Percentiles rank a stretch among this genome's conserved stretches.
These are phyloP conservation scores for Spatholobus suberectus DNA, from an alignment of 306 rosid species.

Conservation along the genomic window DNA sequence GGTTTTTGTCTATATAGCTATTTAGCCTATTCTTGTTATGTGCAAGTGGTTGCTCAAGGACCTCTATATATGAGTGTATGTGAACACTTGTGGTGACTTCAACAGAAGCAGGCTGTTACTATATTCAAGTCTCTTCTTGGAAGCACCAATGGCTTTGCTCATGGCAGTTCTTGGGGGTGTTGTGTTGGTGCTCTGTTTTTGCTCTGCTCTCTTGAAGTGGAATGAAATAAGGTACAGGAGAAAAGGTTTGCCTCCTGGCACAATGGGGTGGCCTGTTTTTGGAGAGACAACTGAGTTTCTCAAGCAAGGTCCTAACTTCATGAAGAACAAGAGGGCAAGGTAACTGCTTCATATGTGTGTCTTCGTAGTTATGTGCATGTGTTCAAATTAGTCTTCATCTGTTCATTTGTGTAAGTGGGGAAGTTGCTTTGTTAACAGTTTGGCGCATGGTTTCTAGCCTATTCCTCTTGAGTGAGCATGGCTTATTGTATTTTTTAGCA, in stretches of 20 bases:
- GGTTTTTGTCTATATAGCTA: constrained; percentile 55
- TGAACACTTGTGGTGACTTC: constrained; percentile 40
- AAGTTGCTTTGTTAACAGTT: background rate
- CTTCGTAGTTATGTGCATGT: constrained; percentile 9
- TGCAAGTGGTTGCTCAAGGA: constrained; percentile 54
- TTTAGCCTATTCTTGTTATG: constrained; percentile 34
- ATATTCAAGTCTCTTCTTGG: constrained; percentile 40
- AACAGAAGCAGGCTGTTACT: constrained; percentile 42
- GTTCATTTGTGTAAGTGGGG: background rate
- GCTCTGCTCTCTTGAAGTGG: constrained; percentile 88
- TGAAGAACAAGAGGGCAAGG: constrained; percentile 94
- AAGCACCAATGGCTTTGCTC: constrained; percentile 77
- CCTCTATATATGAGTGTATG: constrained; percentile 63
- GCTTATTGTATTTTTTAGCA: background rate
- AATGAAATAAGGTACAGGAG: constrained; percentile 72
- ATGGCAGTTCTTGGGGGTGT: constrained; percentile 47
- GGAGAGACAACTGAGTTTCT: constrained; percentile 99
- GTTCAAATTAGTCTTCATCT: background rate
- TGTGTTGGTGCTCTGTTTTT: constrained; percentile 73
- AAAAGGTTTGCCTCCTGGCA: constrained; percentile 90
- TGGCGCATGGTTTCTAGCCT: constrained; percentile 10
- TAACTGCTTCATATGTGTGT: constrained; percentile 34
- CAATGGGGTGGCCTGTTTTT: constrained; percentile 99
- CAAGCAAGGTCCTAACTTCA: constrained; percentile 94
- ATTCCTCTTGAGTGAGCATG: background rate